Evolutionary conservation across 768 basidiomycete species (phyloP), one percentile per base, ranked within the genome.

Genomic region (Cyclocybe cylindracea): DNA sequence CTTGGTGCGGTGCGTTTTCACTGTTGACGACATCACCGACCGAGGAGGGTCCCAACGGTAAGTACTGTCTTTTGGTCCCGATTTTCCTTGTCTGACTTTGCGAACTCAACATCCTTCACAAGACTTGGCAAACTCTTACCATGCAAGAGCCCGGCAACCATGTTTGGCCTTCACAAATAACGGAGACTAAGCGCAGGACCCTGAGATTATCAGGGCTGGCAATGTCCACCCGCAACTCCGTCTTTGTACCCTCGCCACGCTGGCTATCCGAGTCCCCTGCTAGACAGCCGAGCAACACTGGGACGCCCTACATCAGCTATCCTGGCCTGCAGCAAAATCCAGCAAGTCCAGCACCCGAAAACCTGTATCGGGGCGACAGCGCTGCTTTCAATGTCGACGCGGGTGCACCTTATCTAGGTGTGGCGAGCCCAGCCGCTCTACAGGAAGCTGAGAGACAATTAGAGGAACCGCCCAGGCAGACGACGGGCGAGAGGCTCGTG

Each of bases 401-500:
- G 4, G 61, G 61, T 4, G 48, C 54, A 3, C 63, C 63, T 9
- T 65, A 62, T 47, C 51, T 61, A 2, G 63, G 59, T 10, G 58
- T 59, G n/a, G 58, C 46, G 2, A 56, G 61, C 1, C 50, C 57
- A 6, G 53, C 44, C 37, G 48, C 44, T 11, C 36, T 10, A n/a
- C 47, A 53, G 0, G 54, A 58, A 0, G 11, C 37, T 10, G 59
- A 46, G 1, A 54, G 53, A 11, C 7, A 39, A 9, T 38, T 50
- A 6, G 44, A 44, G 24, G 48, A 45, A 2, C 38, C 58, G 3
- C 50, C 51, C 1, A n/a, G n/a, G 31, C 19, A 48, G n/a, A 53
- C 18, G 5, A 50, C 61, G 36, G 49, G 67, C 4, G 64, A 62
- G 13, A 64, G 67, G 1, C 51, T 76, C 14, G 68, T 74, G 47